Evolutionary conservation across 148 eudicot species (phyloP), one percentile per base, ranked within the genome.

Genomic region (Cornus florida): DNA sequence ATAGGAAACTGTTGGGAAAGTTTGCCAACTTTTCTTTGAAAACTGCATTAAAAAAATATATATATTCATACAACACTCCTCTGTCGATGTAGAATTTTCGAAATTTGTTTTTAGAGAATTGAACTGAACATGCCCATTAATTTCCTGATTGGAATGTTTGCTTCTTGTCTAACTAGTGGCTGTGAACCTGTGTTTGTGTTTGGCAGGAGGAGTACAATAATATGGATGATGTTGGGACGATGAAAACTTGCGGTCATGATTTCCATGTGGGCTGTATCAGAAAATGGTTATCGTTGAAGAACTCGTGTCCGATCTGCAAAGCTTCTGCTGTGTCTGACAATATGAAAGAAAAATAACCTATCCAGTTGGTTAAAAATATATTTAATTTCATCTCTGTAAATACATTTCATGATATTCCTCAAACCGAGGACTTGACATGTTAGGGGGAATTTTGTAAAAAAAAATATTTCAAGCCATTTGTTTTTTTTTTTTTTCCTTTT

Each of bases 231-330:
- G 86, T 95, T 71, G 94, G 95, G 66, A 91, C 76, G 7, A 56
- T 95, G 77, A 91, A 86, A 80, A 80, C 78, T 43, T 95, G 97
- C 24, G 73, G 91, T 28, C 98, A 95, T 77, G 91, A 88, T 80
- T 95, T 91, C 83, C 98, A 95, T 79, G 95, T 89, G 41, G 87
- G 84, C 16, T 95, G 98, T 70, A 84, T 95, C 78, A 87, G 82
- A 76, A 92, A 90, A 78, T 95, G 98, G 97, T 70, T 93, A 62
- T 84, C 89, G 0, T 83, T 91, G 92, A 95, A 95, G 91, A 92
- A 91, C 70, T 33, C 79, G 38, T 93, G 98, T 74, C 98, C 98
- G 22, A 95, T 93, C 72, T 95, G 97, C 91, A 93, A 93, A 81
- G 84, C 86, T 73, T 76, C 91, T 28, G 95, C 95, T 39, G 17